Percentiles rank a stretch among this genome's conserved stretches.
These are phyloP conservation scores for Perilla frutescens DNA, from an alignment of 257 asterid species.

Conservation along the genomic window DNA sequence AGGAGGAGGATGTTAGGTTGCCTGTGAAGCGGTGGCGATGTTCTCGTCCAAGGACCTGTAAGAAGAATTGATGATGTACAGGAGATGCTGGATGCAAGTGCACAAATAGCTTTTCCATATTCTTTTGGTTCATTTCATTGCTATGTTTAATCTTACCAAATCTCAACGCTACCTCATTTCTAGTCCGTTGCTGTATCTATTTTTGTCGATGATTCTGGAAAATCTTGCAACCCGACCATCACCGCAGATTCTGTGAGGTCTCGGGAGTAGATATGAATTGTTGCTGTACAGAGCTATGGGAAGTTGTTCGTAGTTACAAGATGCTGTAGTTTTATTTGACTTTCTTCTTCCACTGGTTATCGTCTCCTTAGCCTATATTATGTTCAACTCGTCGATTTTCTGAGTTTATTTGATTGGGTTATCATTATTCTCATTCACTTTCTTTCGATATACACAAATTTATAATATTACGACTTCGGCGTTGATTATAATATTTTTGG, in stretches of 20 bases:
- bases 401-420: too few relatives aligned
- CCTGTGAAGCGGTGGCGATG: slow-evolving; percentile 31
- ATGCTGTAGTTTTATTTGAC: too few relatives aligned
- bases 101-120: neutral
- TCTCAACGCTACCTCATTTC: neutral
- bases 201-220: neutral
- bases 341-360: too few relatives aligned
- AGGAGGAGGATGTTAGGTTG: neutral
- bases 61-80: slow-evolving; percentile 22
- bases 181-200: neutral
- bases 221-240: neutral
- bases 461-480: too few relatives aligned
- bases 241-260: neutral
- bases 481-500: too few relatives aligned
- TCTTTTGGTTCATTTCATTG: neutral
- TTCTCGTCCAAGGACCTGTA: slow-evolving; percentile 40
- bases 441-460: too few relatives aligned
- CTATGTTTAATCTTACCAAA: neutral
- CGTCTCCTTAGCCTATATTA: too few relatives aligned
- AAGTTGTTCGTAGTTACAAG: neutral
- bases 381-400: too few relatives aligned
- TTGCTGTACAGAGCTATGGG: neutral
- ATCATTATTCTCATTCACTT: too few relatives aligned
- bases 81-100: neutral
- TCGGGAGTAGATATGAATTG: neutral